A percentile compares a stretch with the other conserved stretches of the same genome.
Conservation (phyloP, 345 rosid genomes). For the Excoecaria agallocha region DNA sequence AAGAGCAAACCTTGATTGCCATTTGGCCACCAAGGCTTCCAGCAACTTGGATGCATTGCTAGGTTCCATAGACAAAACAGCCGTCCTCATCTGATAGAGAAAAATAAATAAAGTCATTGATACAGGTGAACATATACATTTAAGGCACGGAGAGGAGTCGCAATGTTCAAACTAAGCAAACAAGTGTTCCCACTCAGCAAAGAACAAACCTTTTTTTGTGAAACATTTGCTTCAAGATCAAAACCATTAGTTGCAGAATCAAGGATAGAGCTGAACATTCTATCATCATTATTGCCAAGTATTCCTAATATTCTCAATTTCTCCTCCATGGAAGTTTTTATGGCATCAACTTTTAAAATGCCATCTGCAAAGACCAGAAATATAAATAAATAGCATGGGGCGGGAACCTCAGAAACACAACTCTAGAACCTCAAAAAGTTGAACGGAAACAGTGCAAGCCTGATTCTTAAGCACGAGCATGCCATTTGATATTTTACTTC, state of each 20-base stretch:
- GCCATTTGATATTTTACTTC: neutral
- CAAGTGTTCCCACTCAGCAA: neutral
- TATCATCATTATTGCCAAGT: constrained; percentile 42
- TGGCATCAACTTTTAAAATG: constrained; percentile 29
- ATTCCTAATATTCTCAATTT: constrained; percentile 57
- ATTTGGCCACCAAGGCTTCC: constrained; percentile 57
- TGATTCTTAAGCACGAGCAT: neutral
- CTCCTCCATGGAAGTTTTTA: constrained; percentile 62
- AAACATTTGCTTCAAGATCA: constrained; percentile 53
- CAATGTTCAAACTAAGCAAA: neutral
- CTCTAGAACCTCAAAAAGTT: constrained; percentile 1
- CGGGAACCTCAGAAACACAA: neutral
- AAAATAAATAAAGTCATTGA: constrained; percentile 6
- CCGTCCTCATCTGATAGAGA: constrained; percentile 58
- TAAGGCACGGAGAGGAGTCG: neutral
- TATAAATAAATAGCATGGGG: constrained; percentile 1
- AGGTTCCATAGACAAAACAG: constrained; percentile 63
- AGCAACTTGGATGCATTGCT: constrained; percentile 61
- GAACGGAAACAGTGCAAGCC: neutral
- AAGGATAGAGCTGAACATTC: constrained; percentile 23
- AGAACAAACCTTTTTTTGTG: constrained; percentile 68
- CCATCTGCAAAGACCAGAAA: constrained; percentile 35
- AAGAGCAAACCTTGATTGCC: constrained; percentile 79
- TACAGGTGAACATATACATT: neutral
- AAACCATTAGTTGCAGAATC: constrained; percentile 43